Evolutionary conservation across 1,139 yeast species (phyloP).

Genomic region (Geotrichum fermentans): DNA sequence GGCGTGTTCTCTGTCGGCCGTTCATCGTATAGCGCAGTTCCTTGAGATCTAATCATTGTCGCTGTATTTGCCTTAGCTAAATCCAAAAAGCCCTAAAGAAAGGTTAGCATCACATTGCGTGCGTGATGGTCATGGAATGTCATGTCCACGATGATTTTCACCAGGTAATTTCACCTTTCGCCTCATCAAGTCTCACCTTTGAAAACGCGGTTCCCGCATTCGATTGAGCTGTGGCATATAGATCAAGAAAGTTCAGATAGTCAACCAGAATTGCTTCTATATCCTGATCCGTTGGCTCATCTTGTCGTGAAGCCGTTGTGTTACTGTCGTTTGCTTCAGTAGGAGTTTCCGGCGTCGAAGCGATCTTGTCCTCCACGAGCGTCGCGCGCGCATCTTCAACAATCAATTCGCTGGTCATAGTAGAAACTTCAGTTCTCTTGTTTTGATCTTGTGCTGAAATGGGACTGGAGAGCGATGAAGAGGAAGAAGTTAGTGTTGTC

Average conservation of each 20-base stretch:
- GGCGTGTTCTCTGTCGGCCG: conserved; percentile 15
- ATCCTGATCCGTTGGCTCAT: background rate
- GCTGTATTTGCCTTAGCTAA: conserved; percentile 17
- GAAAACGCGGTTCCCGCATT: conserved; percentile 10
- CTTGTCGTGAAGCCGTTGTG: background rate
- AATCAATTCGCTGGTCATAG: no score
- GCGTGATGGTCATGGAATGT: background rate
- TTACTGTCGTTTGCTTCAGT: background rate
- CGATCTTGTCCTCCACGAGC: background rate
- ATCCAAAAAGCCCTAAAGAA: conserved; percentile 12
- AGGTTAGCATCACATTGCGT: conserved; percentile 2
- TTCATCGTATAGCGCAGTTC: conserved; percentile 9
- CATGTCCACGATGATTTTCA: no score
- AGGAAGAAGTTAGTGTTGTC: background rate
- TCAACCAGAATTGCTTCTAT: conserved; percentile 13
- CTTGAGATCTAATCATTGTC: conserved; percentile 9
- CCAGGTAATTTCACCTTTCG: no score
- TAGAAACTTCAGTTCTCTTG: no score
- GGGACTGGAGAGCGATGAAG: background rate
- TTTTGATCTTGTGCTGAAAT: background rate
- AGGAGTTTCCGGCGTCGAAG: background rate
- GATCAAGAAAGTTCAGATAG: conserved; percentile 10
- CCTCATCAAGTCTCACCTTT: conserved; percentile 4
- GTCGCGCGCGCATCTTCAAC: background rate
- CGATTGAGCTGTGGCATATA: conserved; percentile 8